Evolutionary conservation across 2,329 filamentous ascomycete genomes (phyloP), one percentile per base, ranked within the genome.

Genomic region (Beauveria varroae): DNA sequence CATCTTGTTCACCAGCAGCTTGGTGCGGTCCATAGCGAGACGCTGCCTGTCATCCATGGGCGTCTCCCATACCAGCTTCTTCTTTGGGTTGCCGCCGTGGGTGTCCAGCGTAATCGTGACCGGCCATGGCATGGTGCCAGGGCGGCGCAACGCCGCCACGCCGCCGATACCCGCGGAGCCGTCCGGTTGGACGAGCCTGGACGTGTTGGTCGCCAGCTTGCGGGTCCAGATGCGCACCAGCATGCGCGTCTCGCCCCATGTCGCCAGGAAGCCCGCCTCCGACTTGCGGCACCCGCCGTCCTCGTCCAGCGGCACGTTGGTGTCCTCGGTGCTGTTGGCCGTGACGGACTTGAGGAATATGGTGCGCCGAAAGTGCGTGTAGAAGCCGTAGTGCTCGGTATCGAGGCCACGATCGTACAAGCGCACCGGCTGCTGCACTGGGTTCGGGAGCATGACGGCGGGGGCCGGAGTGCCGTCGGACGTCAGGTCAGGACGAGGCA

Each of bases 321-420:
- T 71, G n/a, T 75, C 70, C 16, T 70, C 69, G 18, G 78, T 78
- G n/a, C 69, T 69, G 64, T 81, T 80, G 62, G 84, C 71, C 0
- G 74, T 74, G 12, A 80, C 75, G 18, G 85, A 86, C 67, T 86
- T 85, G 64, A 96, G 79, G 77, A 93, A 96, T 65, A 96, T 90
- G 9, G 88, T 89, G 65, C 92, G 90, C 74, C 92, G 87, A 73
- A 90, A 98, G 78, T 96, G 96, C 0, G 84, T 90, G 76, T 96
- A 97, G 76, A 97, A 97, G 2, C 91, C 91, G 73, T 96, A 97
- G 74, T 96, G 91, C 72, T 98, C 93, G 0, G 87, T 88, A 2
- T 82, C 77, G 30, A 89, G 79, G 20, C 89, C 92, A 22, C 92
- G 89, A 72, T 98, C 91, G 72, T 87, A 98, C 1, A 98, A 82